These are phyloP conservation scores for Dunaliella primolecta DNA, from an alignment of 139 green algal species.

Conservation along the genomic window DNA sequence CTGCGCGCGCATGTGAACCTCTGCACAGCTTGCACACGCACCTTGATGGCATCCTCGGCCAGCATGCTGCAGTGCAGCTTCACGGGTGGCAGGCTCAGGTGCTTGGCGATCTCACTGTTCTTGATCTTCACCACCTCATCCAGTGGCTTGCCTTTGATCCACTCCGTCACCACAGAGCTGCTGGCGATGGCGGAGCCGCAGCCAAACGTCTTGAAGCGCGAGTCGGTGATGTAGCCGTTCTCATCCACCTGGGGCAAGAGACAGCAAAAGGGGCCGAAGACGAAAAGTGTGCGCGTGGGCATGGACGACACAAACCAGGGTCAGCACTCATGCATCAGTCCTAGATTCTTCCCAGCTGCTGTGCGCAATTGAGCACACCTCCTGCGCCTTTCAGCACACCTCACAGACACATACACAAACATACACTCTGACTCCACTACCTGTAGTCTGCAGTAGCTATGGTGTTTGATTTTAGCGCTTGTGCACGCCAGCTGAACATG, in stretches of 20 bases:
- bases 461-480: too few relatives aligned
- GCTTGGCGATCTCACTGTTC: slow-evolving; percentile 96
- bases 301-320: too few relatives aligned
- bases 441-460: too few relatives aligned
- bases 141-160: slow-evolving; percentile 85
- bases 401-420: too few relatives aligned
- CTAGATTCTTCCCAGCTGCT: too few relatives aligned
- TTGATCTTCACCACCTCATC: slow-evolving; percentile 90
- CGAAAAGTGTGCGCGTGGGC: too few relatives aligned
- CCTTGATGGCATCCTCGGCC: slow-evolving; percentile 85
- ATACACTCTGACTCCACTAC: too few relatives aligned
- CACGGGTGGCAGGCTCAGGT: slow-evolving; percentile 93
- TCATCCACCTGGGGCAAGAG: slow-evolving; percentile 23
- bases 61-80: slow-evolving; percentile 99
- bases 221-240: slow-evolving; percentile 85
- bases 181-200: slow-evolving; percentile 96
- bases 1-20: too few relatives aligned
- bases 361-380: neutral
- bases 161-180: slow-evolving; percentile 93
- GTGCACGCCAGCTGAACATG: too few relatives aligned
- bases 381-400: neutral
- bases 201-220: slow-evolving; percentile 99
- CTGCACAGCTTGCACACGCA: too few relatives aligned
- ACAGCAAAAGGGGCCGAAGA: too few relatives aligned
- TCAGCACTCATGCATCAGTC: neutral